Evolutionary conservation across 2,329 filamentous ascomycete genomes (phyloP).

Genomic region (Aspergillus felis): DNA sequence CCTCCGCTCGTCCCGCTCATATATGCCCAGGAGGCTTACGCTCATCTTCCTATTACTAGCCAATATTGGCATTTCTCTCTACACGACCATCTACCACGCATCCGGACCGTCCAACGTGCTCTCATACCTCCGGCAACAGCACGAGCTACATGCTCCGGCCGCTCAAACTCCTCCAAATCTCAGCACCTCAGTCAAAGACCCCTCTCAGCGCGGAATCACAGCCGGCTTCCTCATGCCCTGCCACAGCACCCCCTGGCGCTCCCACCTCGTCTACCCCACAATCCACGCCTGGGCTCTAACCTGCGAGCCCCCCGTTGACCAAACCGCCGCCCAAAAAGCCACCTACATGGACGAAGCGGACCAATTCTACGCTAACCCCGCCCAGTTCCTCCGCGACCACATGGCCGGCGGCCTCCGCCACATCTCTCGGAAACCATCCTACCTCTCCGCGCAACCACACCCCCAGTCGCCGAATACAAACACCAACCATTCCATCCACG

Average conservation of each 20-base stretch:
- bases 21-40: slow-evolving; percentile 49
- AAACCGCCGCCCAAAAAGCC: slow-evolving; percentile 57
- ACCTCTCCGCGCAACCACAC: slow-evolving; percentile 11
- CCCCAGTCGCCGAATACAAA: neutral
- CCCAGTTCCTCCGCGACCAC: slow-evolving; percentile 53
- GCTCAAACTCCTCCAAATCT: neutral
- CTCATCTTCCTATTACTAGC: slow-evolving; percentile 56
- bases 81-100: slow-evolving; percentile 74
- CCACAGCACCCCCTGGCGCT: slow-evolving; percentile 93
- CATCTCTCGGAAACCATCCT: slow-evolving; percentile 32
- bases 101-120: slow-evolving; percentile 73
- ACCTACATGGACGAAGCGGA: slow-evolving; percentile 86
- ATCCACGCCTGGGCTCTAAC: slow-evolving; percentile 79
- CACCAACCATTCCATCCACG: slow-evolving; percentile 21
- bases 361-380: slow-evolving; percentile 71
- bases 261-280: slow-evolving; percentile 70
- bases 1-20: slow-evolving; percentile 24
- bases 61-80: slow-evolving; percentile 69
- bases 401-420: slow-evolving; percentile 43
- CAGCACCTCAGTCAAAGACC: slow-evolving; percentile 2
- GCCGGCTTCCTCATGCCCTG: slow-evolving; percentile 89
- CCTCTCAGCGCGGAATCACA: slow-evolving; percentile 40
- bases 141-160: slow-evolving; percentile 55
- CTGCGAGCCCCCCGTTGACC: slow-evolving; percentile 80
- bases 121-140: slow-evolving; percentile 69